phyloP scores from a whole-genome alignment of 768 basidiomycete genomes.

The Mycena haematopus region DNA sequence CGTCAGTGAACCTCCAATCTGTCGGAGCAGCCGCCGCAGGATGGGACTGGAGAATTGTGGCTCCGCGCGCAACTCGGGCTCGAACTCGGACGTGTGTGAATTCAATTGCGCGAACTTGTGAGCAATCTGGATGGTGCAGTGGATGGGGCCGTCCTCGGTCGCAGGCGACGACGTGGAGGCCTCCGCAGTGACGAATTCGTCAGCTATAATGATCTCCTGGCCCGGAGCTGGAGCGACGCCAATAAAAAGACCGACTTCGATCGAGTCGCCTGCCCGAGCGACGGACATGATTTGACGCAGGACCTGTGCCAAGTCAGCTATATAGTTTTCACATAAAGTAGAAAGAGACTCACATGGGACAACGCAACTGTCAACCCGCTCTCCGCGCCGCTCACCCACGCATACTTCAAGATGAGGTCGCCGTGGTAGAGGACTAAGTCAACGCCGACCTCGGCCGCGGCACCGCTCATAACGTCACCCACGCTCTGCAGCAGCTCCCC shows the following conservation, averaged over 20 bases:
- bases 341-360: slow-evolving; percentile 72
- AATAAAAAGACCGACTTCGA: slow-evolving; percentile 84
- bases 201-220: slow-evolving; percentile 28
- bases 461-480: slow-evolving; percentile 86
- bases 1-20: slow-evolving; percentile 59
- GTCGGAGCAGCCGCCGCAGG: slow-evolving; percentile 64
- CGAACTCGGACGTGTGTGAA: slow-evolving; percentile 34
- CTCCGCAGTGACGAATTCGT: slow-evolving; percentile 26
- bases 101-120: slow-evolving; percentile 48
- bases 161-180: slow-evolving; percentile 34
- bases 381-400: slow-evolving; percentile 86
- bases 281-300: slow-evolving; percentile 81
- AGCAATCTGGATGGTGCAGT: slow-evolving; percentile 53
- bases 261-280: slow-evolving; percentile 75
- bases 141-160: slow-evolving; percentile 44
- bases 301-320: slow-evolving; percentile 54
- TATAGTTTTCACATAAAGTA: slow-evolving; percentile 20
- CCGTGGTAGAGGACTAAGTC: slow-evolving; percentile 92
- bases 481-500: slow-evolving; percentile 90
- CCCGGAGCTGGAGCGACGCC: slow-evolving; percentile 36
- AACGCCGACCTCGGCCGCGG: slow-evolving; percentile 82
- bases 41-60: slow-evolving; percentile 56
- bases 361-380: slow-evolving; percentile 82
- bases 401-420: slow-evolving; percentile 86
- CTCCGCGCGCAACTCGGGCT: slow-evolving; percentile 45